Base-by-base conservation (phyloP, 164 flowering plant genomes). In the Stephania yunnanensis region DNA sequence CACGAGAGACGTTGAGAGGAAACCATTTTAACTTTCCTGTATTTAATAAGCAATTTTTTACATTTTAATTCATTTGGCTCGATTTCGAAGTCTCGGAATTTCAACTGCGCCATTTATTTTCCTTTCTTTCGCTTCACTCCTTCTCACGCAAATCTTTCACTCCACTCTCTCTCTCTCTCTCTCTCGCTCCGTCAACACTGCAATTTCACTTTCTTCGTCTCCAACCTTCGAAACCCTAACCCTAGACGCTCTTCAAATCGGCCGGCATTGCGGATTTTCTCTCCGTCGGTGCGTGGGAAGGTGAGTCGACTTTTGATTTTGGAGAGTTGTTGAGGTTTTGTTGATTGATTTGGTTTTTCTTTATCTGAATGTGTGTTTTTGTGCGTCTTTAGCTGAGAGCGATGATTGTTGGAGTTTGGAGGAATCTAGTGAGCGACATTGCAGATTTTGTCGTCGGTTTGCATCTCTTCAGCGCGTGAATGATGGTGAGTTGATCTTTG, bases 1-100 rank as follows among this genome's bases (percentile, higher is more conserved):
- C 71, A 45, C 80, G 80, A 87, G 88, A 87, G 90, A 87, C 92
- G 92, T 89, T 71, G 52, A 5, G 66, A 61, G 20, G 42, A 36
- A 36, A 36, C 66, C n/a, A 19, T 61, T 89, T 79, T 58, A 71
- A 78, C 6, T 78, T 79, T 83, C 77, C 73, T 70, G 42, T 22
- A 78, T 61, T 73, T 52, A 10, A 36, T 46, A 78, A 78, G 13
- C 48, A 36, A 3, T 75, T 15, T 52, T 75, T 58, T 36, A 36
- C 42, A 36, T 36, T 36, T 77, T 29, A 46, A 58, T 6, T 19
- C 7, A 17, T 22, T 22, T 70, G 31, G 48, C 68, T 72, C 45
- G 71, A 67, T 73, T 48, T 71, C 53, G 70, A 66, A 67, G 66
- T 61, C 66, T 61, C 66, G 25, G 20, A n/a, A 61, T 4, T 19